These are phyloP conservation scores for Mycena leptocephala DNA, from an alignment of 768 basidiomycete genomes.

Conservation along the genomic window DNA sequence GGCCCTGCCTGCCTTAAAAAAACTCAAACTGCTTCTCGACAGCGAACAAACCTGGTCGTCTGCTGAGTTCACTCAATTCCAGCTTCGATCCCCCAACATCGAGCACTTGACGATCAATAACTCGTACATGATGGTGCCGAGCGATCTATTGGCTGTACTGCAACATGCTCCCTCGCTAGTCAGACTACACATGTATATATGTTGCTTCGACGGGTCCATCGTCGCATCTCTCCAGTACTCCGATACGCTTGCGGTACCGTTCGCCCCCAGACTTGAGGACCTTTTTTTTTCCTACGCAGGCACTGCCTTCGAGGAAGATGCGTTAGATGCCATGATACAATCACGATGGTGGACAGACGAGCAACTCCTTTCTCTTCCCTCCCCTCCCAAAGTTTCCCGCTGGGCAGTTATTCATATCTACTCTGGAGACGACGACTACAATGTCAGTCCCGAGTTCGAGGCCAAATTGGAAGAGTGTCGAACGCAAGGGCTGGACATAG, in stretches of 20 bases:
- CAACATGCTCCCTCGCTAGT: slow-evolving; percentile 11
- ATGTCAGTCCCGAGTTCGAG: neutral
- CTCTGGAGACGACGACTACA: neutral
- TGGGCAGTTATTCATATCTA: neutral
- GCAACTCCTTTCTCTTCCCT: neutral
- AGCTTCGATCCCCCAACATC: slow-evolving; percentile 12
- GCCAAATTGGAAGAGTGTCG: neutral
- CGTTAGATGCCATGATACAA: slow-evolving; percentile 12
- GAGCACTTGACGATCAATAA: neutral
- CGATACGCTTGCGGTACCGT: neutral
- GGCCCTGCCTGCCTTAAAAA: slow-evolving; percentile 13
- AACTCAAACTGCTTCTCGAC: neutral
- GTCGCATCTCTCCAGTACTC: slow-evolving; percentile 1
- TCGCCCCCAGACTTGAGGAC: slow-evolving; percentile 4
- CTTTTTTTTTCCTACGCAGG: neutral
- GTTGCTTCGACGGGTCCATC: slow-evolving; percentile 6
- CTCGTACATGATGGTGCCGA: neutral
- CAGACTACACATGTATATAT: neutral
- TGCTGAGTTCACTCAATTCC: slow-evolving; percentile 13
- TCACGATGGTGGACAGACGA: slow-evolving; percentile 31
- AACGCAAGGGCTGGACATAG: slow-evolving; percentile 14
- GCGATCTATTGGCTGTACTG: slow-evolving; percentile 1
- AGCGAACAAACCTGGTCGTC: neutral
- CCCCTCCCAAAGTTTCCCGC: slow-evolving; percentile 11
- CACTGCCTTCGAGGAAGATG: neutral